Percentiles rank a stretch among this genome's conserved stretches.
phyloP scores from a whole-genome alignment of 805 yeast species.

The Kazachstania kunashirensis region DNA sequence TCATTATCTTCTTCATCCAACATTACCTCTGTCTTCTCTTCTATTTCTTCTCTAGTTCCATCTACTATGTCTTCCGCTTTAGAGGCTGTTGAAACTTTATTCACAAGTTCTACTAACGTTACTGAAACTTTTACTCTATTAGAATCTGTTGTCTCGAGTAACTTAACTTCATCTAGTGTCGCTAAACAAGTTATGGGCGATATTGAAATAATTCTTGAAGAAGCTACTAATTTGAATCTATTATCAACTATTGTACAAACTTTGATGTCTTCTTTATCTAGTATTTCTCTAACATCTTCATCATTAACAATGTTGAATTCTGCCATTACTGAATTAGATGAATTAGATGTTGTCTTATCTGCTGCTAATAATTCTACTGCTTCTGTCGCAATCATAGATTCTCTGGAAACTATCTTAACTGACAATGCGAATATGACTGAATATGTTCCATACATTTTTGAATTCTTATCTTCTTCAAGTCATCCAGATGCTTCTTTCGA shows the following conservation, averaged over 20 bases:
- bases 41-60: slow-evolving; percentile 12
- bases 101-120: slow-evolving; percentile 12
- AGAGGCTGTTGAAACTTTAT: slow-evolving; percentile 13
- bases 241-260: slow-evolving; percentile 13
- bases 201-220: slow-evolving; percentile 11
- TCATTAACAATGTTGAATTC: slow-evolving; percentile 12
- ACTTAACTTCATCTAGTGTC: slow-evolving; percentile 15
- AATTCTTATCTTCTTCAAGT: slow-evolving; percentile 16
- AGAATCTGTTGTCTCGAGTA: slow-evolving; percentile 11
- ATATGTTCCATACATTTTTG: slow-evolving; percentile 19
- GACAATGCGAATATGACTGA: slow-evolving; percentile 9
- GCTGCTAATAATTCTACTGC: slow-evolving; percentile 16
- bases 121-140: slow-evolving; percentile 14
- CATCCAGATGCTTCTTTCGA: slow-evolving; percentile 19
- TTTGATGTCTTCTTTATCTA: slow-evolving; percentile 11
- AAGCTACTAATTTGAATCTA: slow-evolving; percentile 14
- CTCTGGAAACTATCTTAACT: slow-evolving; percentile 11
- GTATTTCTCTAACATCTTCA: slow-evolving; percentile 5
- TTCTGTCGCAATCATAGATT: slow-evolving; percentile 14
- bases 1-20: slow-evolving; percentile 5
- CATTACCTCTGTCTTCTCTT: slow-evolving; percentile 10
- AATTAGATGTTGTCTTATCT: slow-evolving; percentile 17
- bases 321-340: slow-evolving; percentile 17
- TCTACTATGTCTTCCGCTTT: slow-evolving; percentile 9
- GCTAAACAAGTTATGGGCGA: slow-evolving; percentile 18